phyloP scores from a whole-genome alignment of 305 asterid genomes.

The Fraxinus sp. region DNA sequence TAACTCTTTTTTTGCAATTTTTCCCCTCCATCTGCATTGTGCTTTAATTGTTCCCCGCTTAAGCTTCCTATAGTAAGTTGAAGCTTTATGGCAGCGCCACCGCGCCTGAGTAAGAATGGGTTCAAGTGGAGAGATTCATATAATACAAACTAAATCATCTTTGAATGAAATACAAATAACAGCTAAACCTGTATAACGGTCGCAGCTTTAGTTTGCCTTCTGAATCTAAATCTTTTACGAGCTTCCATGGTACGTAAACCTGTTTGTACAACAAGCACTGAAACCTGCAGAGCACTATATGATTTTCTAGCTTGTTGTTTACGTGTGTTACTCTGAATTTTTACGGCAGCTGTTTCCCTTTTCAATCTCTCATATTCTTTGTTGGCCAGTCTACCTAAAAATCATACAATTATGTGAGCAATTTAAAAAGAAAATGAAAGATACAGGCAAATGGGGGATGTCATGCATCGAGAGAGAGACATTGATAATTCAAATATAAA shows the following conservation, averaged over 20 bases:
- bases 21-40: slow-evolving; percentile 94
- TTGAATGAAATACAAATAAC: slow-evolving; percentile 10
- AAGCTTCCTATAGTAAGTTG: slow-evolving; percentile 61
- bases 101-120: slow-evolving; percentile 52
- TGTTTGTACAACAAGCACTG: slow-evolving; percentile 79
- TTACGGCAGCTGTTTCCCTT: slow-evolving; percentile 83
- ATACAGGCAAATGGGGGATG: slow-evolving; percentile 2
- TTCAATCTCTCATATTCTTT: slow-evolving; percentile 54
- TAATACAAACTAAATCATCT: slow-evolving; percentile 23
- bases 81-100: slow-evolving; percentile 82
- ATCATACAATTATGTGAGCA: slow-evolving; percentile 23
- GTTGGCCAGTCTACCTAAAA: slow-evolving; percentile 82
- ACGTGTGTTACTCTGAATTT: slow-evolving; percentile 60
- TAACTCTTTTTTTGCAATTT: slow-evolving; percentile 67
- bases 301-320: slow-evolving; percentile 60
- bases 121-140: slow-evolving; percentile 27
- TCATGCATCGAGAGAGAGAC: slow-evolving; percentile 2
- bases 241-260: slow-evolving; percentile 80
- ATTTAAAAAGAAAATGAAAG: slow-evolving; percentile 10
- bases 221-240: slow-evolving; percentile 51
- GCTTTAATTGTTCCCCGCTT: slow-evolving; percentile 67
- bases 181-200: slow-evolving; percentile 70
- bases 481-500: slow-evolving; percentile 5
- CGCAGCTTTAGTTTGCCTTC: slow-evolving; percentile 80
- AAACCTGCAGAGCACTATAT: slow-evolving; percentile 46